Base-by-base conservation (phyloP, 768 basidiomycete genomes). In the Rossbeevera mucosa region DNA sequence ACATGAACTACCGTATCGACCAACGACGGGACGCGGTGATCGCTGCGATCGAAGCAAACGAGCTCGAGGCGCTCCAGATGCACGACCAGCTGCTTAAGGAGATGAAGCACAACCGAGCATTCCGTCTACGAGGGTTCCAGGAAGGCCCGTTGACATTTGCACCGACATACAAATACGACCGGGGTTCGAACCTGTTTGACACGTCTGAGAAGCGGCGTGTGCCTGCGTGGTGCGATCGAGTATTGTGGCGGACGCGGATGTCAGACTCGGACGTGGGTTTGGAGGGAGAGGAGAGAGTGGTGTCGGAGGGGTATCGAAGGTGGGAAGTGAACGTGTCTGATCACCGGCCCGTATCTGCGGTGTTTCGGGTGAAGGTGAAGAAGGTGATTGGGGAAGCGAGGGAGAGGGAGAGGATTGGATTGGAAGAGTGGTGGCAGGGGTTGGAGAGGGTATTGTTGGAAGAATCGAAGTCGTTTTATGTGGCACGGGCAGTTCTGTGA, bases 1-100 rank as follows among this genome's bases (percentile, higher is more conserved):
- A 98, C 69, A 79, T 99, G 72, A 99, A 99, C 71, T 99, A 97
- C 65, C 92, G 95, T 41, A 94, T 98, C 59, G 94, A 98, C 69
- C 85, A 89, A 61, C 83, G 93, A 2, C 80, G 95, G 22, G 94
- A 97, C 21, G 76, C 81, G 29, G 90, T 94, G 59, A 71, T 92
- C 44, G 72, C 84, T 0, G 80, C 84, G 26, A 76, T 94, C 47
- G 74, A 82, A n/a, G 72, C 82, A 0, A 80, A 81, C 29, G 87
- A 95, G 44, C 71, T 83, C 18, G 71, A 77, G 2, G 72, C 71
- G 29, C 80, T 99, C 7, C 68, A 86, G 21, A 61, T 74, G 16
- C 85, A 94, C 65, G 95, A 99, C 70, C 93, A 99, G 63, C 82
- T 99, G 2, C 72, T 82, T 26, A 94, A 93, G 59, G 91, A 96